Base-by-base conservation (phyloP, 192 early-diverging fungal genomes). In the Spizellomyces sp. region DNA sequence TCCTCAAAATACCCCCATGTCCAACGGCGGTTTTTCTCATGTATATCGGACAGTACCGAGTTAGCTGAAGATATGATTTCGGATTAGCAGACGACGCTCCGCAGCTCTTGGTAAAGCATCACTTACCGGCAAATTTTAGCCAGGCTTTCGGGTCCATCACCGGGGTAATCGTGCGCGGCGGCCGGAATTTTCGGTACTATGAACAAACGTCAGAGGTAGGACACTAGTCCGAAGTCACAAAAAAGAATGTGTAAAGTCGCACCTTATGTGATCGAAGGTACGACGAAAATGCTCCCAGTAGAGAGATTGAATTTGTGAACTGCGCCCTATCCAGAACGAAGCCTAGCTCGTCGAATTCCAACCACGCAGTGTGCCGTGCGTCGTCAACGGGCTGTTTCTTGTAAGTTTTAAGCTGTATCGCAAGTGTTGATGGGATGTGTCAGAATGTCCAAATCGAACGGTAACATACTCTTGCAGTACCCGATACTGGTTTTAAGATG, bases 291-390 rank as follows among this genome's bases (percentile, higher is more conserved):
- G 91, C 75, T 9, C 90, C 89, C 44, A 94, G 83, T 71, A 99
- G 84, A 21, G 91, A 67, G 65, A 98, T 77, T 0, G 88, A 83
- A 56, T 93, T 93, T 0, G 82, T 78, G 75, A 95, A 99, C 74
- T 99, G 97, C 62, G 91, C 86, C 73, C 95, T 90, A 62, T 96
- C 93, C 5, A 99, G 70, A 10, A 92, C 88, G 75, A 99, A 98
- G 0, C 90, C 95, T 19, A 98, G 80, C 77, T 95, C 92, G 77
- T 96, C 93, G 82, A 98, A 98, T 69, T 93, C 60, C 54, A 56
- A 56, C 55, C 42, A 65, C 22, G 57, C 56, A n/a, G 65, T 70
- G 56, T 78, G 56, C 0, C 70, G 69, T 9, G 73, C 58, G 8
- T 45, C 64, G n/a, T 68, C 44, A 21, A 46, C 41, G 52, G 71